Evolutionary conservation across 148 eudicot species (phyloP), one percentile per base, ranked within the genome.

Genomic region (Rhododendron kiyosumense): DNA sequence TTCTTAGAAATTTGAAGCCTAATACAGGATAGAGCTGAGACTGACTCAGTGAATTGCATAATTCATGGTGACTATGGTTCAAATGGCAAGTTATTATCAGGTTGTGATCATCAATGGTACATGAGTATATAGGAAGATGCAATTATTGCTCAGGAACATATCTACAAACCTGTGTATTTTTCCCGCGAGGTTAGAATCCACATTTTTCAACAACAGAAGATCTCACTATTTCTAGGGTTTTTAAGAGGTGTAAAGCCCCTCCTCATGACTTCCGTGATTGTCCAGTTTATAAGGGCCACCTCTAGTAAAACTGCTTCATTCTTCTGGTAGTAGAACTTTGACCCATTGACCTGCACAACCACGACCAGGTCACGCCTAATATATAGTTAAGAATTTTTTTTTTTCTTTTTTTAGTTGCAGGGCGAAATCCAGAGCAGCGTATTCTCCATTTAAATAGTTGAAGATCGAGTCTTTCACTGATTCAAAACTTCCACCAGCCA

Each of bases 181-280:
- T 92, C 89, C 92, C 97, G 85, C 98, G 97, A 85, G 98, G 99
- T 90, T 95, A 98, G 86, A 96, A 96, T 77, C 99, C 99, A 89
- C 99, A 96, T 88, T 96, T 96, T 83, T 96, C 99, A 81, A 96
- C 94, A 41, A 96, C 90, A 51, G 98, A 92, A 74, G 99, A 92
- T 76, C 98, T 92, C 77, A 92, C 96, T 48, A 95, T 91, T 91
- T 96, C 99, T 26, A 97, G 98, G 65, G 99, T 95, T 32, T 91
- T 94, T 94, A 84, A 95, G 91, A 88, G 96, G 99, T 79, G 88
- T 92, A 89, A 94, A 96, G 30, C 97, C 99, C 89, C 90, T 94
- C 88, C 88, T 94, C 86, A 87, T 93, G 79, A 94, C 94, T 85
- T 96, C 90, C 15, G 98, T 88, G 15, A 96, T 91, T 26, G 98